Evolutionary conservation across 2,329 filamentous ascomycete genomes (phyloP).

Genomic region (Ophiostoma populinum): DNA sequence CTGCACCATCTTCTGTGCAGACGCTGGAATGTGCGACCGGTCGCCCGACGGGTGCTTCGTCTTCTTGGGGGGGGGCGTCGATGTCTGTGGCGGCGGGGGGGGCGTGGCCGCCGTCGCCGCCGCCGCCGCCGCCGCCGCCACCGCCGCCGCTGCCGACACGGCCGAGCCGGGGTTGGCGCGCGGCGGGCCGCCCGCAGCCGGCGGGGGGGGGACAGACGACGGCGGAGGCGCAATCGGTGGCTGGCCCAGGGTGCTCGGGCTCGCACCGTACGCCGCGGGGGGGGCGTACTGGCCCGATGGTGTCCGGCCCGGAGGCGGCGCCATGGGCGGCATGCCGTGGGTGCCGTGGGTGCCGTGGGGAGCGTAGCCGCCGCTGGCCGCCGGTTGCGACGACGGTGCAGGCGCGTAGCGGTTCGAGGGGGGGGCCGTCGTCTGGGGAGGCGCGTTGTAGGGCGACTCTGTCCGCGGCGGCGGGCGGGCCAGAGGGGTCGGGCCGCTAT

Average conservation of each 20-base stretch:
- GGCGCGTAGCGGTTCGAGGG: conserved; percentile 63
- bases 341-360: neutral
- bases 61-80: conserved; percentile 35
- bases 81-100: conserved; percentile 24
- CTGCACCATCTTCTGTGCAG: conserved; percentile 63
- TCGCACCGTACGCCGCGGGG: conserved; percentile 28
- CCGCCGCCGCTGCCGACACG: neutral
- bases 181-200: conserved; percentile 20
- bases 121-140: conserved; percentile 14
- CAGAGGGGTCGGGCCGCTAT: conserved; percentile 16
- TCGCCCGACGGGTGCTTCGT: conserved; percentile 67
- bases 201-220: conserved; percentile 23
- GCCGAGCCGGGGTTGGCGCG: conserved; percentile 14
- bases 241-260: conserved; percentile 12
- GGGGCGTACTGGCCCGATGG: conserved; percentile 44
- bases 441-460: conserved; percentile 72
- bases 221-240: conserved; percentile 16
- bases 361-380: neutral
- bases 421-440: conserved; percentile 49
- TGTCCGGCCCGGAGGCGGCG: conserved; percentile 25
- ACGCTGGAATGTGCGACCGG: conserved; percentile 68
- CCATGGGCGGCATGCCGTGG: too few species aligned
- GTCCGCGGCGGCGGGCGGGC: conserved; percentile 50
- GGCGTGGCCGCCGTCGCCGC: neutral
- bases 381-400: conserved; percentile 26